Conservation (phyloP, 768 basidiomycete species). For the Tulasnella sp. region DNA sequence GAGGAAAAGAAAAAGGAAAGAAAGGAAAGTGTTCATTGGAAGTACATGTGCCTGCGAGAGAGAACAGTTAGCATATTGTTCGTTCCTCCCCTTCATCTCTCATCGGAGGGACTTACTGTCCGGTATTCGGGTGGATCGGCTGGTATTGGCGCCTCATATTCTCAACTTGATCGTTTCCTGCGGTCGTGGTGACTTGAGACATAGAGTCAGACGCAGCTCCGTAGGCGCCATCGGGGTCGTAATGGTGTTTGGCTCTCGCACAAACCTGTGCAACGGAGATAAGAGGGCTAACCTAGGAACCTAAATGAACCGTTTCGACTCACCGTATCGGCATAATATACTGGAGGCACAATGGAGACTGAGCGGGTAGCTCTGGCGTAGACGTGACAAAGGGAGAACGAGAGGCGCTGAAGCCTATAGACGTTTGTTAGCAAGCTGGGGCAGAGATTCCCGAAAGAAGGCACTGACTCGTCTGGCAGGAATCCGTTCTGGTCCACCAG, state of each 20-base stretch:
- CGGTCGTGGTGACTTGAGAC: conserved; percentile 2
- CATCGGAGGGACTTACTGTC: neutral
- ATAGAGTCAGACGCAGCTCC: neutral
- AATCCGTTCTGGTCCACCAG: conserved; percentile 19
- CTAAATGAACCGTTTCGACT: neutral
- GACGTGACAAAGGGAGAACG: conserved; percentile 21
- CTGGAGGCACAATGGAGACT: conserved; percentile 21
- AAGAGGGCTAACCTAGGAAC: neutral
- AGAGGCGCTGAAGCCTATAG: conserved; percentile 15
- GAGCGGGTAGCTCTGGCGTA: conserved; percentile 25
- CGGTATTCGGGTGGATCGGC: conserved; percentile 10
- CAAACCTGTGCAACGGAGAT: neutral
- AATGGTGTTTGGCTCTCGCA: conserved; percentile 20
- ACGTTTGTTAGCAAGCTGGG: neutral
- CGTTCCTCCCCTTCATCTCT: neutral
- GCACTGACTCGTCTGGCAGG: conserved; percentile 18
- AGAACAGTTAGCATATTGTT: neutral
- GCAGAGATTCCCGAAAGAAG: conserved; percentile 47
- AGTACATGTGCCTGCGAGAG: conserved; percentile 8
- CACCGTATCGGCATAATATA: conserved; percentile 21
- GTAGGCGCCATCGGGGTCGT: conserved; percentile 17
- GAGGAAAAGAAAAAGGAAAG: neutral
- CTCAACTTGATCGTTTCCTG: neutral
- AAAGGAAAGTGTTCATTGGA: neutral
- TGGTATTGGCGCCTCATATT: neutral